Percentiles rank a stretch among this genome's conserved stretches.
phyloP scores from a whole-genome alignment of 192 early-diverging fungal genomes.

The Gamsiella multidivaricata region DNA sequence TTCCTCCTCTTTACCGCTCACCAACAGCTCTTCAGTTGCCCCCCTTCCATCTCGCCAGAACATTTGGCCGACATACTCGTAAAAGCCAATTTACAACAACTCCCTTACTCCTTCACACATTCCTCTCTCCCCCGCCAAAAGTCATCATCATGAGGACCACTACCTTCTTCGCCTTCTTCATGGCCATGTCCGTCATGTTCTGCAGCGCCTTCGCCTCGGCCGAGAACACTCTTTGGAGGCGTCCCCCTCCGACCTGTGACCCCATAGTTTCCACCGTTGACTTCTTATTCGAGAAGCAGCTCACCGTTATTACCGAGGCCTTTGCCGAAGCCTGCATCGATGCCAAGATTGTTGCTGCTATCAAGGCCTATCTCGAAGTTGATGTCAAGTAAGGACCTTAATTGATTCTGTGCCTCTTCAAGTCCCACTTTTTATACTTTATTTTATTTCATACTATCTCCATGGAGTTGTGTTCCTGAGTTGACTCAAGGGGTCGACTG shows the following conservation, averaged over 20 bases:
- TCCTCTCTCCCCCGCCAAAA: neutral
- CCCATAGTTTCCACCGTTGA: constrained; percentile 44
- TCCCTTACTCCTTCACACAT: neutral
- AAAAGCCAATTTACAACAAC: constrained; percentile 1
- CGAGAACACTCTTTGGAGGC: constrained; percentile 23
- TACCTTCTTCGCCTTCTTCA: constrained; percentile 35
- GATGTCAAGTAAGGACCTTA: constrained; percentile 33
- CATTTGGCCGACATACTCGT: constrained; percentile 25
- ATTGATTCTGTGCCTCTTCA: no score
- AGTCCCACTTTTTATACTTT: no score
- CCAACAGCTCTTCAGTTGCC: constrained; percentile 21
- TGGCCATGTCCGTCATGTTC: constrained; percentile 54
- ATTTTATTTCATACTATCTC: no score
- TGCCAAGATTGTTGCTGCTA: constrained; percentile 22
- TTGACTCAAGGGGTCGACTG: no score
- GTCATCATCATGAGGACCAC: constrained; percentile 40
- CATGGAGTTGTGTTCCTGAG: no score
- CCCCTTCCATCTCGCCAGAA: constrained; percentile 32
- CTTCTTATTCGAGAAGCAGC: constrained; percentile 33
- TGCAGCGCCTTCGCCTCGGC: constrained; percentile 15
- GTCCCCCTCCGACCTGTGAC: constrained; percentile 8
- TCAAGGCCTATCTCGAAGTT: constrained; percentile 23
- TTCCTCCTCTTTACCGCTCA: neutral
- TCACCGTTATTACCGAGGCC: constrained; percentile 39
- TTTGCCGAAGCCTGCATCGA: constrained; percentile 50